These are phyloP conservation scores for Abrus pulchellus DNA, from an alignment of 306 rosid species.

Conservation along the genomic window DNA sequence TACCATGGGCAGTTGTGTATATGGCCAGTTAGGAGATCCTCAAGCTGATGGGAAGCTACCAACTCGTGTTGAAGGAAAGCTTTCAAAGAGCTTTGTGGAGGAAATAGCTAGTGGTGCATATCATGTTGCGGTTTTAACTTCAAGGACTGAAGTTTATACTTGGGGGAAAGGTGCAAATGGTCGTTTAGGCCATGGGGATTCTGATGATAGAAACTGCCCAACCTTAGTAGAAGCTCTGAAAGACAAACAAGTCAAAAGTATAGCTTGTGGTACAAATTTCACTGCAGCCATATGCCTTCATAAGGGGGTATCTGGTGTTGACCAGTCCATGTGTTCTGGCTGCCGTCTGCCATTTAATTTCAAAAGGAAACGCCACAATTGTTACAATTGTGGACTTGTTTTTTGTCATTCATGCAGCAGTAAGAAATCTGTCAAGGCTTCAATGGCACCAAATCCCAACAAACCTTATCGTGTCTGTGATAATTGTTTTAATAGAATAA, in stretches of 20 bases:
- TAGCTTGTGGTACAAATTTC: slow-evolving; percentile 94
- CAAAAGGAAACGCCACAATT: slow-evolving; percentile 97
- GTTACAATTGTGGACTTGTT: slow-evolving; percentile 97
- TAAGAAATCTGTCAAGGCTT: slow-evolving; percentile 94
- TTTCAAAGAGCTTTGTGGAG: slow-evolving; percentile 87
- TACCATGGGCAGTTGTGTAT: slow-evolving; percentile 96
- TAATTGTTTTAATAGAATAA: slow-evolving; percentile 83
- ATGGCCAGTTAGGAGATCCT: slow-evolving; percentile 94
- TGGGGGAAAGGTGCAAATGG: slow-evolving; percentile 99
- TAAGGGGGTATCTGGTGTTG: slow-evolving; percentile 99
- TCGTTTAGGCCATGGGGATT: slow-evolving; percentile 96
- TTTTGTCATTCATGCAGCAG: slow-evolving; percentile 98
- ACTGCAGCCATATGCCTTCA: slow-evolving; percentile 98
- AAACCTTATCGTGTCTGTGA: slow-evolving; percentile 99
- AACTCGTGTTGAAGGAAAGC: slow-evolving; percentile 82
- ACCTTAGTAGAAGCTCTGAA: slow-evolving; percentile 89
- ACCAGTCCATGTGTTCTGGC: slow-evolving; percentile 99
- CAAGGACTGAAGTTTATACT: slow-evolving; percentile 94
- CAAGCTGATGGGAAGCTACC: slow-evolving; percentile 95
- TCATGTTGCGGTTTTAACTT: slow-evolving; percentile 94
- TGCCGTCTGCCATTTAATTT: slow-evolving; percentile 95
- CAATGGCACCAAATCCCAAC: slow-evolving; percentile 99
- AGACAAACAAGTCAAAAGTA: slow-evolving; percentile 94
- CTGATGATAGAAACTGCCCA: slow-evolving; percentile 84
- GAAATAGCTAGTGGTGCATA: slow-evolving; percentile 99